phyloP scores from a whole-genome alignment of 139 green algal species.

The Marvania coccoides region DNA sequence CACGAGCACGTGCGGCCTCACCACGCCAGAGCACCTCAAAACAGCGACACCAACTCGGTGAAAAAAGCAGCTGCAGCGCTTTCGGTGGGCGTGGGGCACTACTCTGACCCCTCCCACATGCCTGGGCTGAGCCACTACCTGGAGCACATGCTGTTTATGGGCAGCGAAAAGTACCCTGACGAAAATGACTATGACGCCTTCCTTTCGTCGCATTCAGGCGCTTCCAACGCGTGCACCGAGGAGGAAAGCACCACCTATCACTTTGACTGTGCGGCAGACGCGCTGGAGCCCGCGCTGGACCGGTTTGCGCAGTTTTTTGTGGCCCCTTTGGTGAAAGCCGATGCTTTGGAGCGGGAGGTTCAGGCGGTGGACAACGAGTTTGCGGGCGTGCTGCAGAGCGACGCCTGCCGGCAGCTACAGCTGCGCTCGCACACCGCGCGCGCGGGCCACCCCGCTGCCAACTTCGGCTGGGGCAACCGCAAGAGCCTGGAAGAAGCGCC shows the following conservation, averaged over 20 bases:
- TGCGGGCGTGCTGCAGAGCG: constrained; percentile 68
- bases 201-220: constrained; percentile 73
- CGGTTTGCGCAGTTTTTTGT: constrained; percentile 95
- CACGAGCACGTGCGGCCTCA: constrained; percentile 22
- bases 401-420: constrained; percentile 72
- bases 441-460: constrained; percentile 65
- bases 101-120: constrained; percentile 73
- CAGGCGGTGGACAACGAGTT: constrained; percentile 84
- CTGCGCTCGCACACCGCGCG: constrained; percentile 75
- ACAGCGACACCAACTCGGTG: constrained; percentile 4
- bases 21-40: not conserved
- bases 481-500: constrained; percentile 64
- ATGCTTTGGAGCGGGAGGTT: constrained; percentile 86
- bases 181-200: constrained; percentile 97
- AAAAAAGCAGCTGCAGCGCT: constrained; percentile 85
- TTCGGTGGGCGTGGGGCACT: constrained; percentile 80
- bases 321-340: constrained; percentile 71
- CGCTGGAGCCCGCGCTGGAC: constrained; percentile 75
- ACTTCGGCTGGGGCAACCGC: constrained; percentile 93
- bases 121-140: constrained; percentile 87
- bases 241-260: constrained; percentile 74
- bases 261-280: constrained; percentile 77
- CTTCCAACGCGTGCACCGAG: constrained; percentile 93
- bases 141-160: constrained; percentile 99
- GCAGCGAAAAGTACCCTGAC: constrained; percentile 79